Evolutionary conservation across 1,284 basidiomycete species (phyloP).

Genomic region (Cutaneotrichosporon sp.): DNA sequence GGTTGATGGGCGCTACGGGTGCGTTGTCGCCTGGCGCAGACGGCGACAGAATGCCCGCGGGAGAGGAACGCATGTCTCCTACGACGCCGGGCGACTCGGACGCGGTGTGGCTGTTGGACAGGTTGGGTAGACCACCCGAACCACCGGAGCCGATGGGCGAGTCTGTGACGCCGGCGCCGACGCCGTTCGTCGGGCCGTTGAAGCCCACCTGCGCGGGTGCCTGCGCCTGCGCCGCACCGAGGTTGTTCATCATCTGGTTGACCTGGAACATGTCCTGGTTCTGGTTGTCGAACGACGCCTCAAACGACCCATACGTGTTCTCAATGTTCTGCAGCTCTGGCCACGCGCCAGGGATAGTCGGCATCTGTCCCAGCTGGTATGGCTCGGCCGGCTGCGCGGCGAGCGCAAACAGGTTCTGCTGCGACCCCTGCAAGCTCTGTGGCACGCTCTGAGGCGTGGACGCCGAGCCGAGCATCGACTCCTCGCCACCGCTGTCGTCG

Average conservation of each 20-base stretch:
- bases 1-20: slow-evolving; percentile 2
- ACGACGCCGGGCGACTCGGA: neutral
- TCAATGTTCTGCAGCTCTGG: neutral
- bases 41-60: neutral
- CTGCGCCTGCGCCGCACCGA: neutral
- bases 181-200: neutral
- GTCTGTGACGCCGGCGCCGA: neutral
- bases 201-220: no score
- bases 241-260: slow-evolving; percentile 10
- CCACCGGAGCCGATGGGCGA: no score
- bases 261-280: slow-evolving; percentile 1
- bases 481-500: slow-evolving; percentile 4
- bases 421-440: slow-evolving; percentile 1
- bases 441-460: slow-evolving; percentile 1
- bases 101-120: neutral
- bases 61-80: neutral
- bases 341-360: neutral
- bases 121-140: neutral
- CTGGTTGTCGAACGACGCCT: neutral
- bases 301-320: neutral
- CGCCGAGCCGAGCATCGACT: neutral
- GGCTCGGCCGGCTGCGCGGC: neutral
- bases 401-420: slow-evolving; percentile 1
- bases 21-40: neutral
- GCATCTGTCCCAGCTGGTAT: neutral